Conservation (phyloP, 192 early-diverging fungal species). For the Coemansia sp. region DNA sequence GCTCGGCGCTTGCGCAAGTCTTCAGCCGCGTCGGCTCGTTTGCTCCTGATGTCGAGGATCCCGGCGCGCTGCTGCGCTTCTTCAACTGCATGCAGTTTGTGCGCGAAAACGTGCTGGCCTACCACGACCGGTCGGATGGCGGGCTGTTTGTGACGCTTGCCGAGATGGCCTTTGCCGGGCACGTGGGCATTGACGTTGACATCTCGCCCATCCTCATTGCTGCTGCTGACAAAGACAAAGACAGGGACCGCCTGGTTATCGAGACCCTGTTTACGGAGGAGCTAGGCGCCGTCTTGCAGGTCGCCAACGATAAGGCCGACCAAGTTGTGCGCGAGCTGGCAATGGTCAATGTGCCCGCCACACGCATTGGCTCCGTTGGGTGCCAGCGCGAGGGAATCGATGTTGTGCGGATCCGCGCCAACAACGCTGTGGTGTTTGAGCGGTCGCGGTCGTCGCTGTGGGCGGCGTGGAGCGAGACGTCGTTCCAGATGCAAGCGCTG, state of each 20-base stretch:
- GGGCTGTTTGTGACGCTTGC: slow-evolving; percentile 89
- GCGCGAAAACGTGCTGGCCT: slow-evolving; percentile 73
- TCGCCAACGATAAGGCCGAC: slow-evolving; percentile 62
- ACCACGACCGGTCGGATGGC: slow-evolving; percentile 99
- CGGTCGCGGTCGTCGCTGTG: slow-evolving; percentile 70
- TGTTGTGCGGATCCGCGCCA: slow-evolving; percentile 57
- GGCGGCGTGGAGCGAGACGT: slow-evolving; percentile 88
- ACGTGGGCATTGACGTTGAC: slow-evolving; percentile 78
- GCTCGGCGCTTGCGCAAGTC: slow-evolving; percentile 93
- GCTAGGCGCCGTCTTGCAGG: slow-evolving; percentile 95
- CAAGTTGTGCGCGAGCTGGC: slow-evolving; percentile 47
- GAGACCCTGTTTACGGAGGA: slow-evolving; percentile 94
- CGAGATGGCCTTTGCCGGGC: slow-evolving; percentile 98
- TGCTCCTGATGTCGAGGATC: slow-evolving; percentile 86
- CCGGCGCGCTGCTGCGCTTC: slow-evolving; percentile 70
- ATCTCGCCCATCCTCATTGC: slow-evolving; percentile 42
- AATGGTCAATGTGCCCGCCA: slow-evolving; percentile 60
- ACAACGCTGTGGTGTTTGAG: slow-evolving; percentile 54
- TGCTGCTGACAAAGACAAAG: not conserved
- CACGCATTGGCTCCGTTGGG: slow-evolving; percentile 59
- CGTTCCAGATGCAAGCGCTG: slow-evolving; percentile 85
- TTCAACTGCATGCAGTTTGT: slow-evolving; percentile 72
- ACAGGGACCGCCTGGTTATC: slow-evolving; percentile 54
- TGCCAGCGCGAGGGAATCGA: slow-evolving; percentile 31
- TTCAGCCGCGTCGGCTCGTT: slow-evolving; percentile 77